These are phyloP conservation scores for Achaetomiella virescens DNA, from an alignment of 495 filamentous ascomycete genomes.

Conservation along the genomic window DNA sequence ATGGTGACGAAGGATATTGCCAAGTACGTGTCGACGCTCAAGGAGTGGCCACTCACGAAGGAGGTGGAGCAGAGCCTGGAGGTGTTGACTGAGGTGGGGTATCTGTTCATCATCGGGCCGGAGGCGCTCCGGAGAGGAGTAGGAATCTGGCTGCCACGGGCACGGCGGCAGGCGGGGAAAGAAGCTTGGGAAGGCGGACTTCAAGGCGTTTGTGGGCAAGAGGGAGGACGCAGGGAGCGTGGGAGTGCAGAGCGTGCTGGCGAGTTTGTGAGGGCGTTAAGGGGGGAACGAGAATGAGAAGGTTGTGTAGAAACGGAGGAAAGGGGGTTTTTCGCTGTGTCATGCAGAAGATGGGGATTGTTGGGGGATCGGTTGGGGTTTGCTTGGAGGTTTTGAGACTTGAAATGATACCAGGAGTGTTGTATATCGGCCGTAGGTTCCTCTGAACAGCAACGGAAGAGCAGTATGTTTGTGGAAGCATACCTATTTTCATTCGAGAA, in stretches of 20 bases:
- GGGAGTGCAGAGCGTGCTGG: slow-evolving; percentile 74
- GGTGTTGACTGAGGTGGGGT: slow-evolving; percentile 87
- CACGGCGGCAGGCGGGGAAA: slow-evolving; percentile 18
- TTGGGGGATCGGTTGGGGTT: background rate
- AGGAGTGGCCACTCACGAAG: slow-evolving; percentile 68
- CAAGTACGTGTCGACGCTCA: slow-evolving; percentile 76
- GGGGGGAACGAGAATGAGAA: background rate
- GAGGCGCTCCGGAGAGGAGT: slow-evolving; percentile 74
- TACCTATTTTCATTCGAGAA: too few relatives aligned
- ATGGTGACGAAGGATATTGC: slow-evolving; percentile 96
- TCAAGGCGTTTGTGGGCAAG: slow-evolving; percentile 74
- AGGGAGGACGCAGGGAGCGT: slow-evolving; percentile 76
- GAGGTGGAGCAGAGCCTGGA: slow-evolving; percentile 70
- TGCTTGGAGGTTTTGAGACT: background rate
- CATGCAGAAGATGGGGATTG: background rate
- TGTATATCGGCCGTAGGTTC: background rate
- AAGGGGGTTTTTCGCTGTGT: background rate
- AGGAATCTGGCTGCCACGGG: slow-evolving; percentile 46
- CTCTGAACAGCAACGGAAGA: background rate
- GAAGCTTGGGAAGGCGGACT: slow-evolving; percentile 61
- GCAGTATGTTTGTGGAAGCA: too few relatives aligned
- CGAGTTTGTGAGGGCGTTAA: slow-evolving; percentile 31
- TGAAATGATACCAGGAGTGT: background rate
- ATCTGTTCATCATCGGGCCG: slow-evolving; percentile 87
- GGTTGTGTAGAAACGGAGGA: background rate